Evolutionary conservation across 2,329 filamentous ascomycete species (phyloP).

Genomic region (Hortaea werneckii): DNA sequence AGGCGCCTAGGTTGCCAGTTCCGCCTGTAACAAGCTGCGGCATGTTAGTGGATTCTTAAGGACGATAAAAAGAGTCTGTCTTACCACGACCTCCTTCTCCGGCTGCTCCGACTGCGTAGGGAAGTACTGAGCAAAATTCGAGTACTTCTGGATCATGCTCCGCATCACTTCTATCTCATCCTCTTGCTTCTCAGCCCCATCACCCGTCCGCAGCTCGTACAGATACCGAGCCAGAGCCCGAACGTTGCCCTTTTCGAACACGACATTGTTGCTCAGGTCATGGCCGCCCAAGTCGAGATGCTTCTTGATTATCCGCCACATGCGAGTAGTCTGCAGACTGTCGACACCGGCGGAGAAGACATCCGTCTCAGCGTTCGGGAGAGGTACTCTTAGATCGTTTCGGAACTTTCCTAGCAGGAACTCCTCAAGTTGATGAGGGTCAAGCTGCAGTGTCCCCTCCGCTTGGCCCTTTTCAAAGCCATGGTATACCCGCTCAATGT

Average conservation of each 20-base stretch:
- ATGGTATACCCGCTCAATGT: conserved; percentile 40
- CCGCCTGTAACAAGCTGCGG: conserved; percentile 46
- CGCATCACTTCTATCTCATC: conserved; percentile 28
- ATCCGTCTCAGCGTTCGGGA: conserved; percentile 32
- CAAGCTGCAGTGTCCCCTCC: conserved; percentile 15
- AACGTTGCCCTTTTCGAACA: conserved; percentile 26
- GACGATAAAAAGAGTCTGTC: too few species aligned
- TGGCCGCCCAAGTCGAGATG: conserved; percentile 18
- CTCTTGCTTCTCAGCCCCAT: conserved; percentile 10
- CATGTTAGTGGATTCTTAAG: too few species aligned
- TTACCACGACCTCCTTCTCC: conserved; percentile 22
- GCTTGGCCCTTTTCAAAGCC: conserved; percentile 6
- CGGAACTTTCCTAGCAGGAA: conserved; percentile 25
- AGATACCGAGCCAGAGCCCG: conserved; percentile 14
- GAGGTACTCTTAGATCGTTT: conserved; percentile 14
- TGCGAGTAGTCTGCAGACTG: conserved; percentile 35
- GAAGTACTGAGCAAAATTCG: conserved; percentile 24
- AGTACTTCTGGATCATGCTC: conserved; percentile 24
- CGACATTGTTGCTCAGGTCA: conserved; percentile 18
- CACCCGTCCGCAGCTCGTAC: conserved; percentile 21
- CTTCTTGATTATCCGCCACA: conserved; percentile 43
- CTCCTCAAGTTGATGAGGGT: conserved; percentile 23
- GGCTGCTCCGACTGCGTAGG: conserved; percentile 1
- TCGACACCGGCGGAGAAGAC: conserved; percentile 34
- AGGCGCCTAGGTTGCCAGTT: conserved; percentile 55